These are phyloP conservation scores for Monilinia polystroma DNA, from an alignment of 2,329 filamentous ascomycete species.

Conservation along the genomic window DNA sequence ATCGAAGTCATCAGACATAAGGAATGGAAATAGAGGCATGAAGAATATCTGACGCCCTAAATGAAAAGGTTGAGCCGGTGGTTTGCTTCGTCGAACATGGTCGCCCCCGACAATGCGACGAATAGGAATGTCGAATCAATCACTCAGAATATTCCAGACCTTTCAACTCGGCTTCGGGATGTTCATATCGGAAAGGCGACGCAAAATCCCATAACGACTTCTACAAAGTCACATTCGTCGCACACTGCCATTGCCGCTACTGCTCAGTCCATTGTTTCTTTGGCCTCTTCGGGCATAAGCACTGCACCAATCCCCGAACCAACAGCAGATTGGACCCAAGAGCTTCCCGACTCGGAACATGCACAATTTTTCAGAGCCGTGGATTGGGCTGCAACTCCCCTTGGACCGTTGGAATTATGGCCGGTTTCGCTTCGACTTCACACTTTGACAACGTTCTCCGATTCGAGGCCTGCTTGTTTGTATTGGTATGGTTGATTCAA, in stretches of 20 bases:
- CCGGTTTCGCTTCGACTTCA: conserved; percentile 30
- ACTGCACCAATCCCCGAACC: conserved; percentile 1
- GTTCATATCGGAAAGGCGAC: background rate
- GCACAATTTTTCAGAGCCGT: conserved; percentile 30
- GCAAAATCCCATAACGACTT: background rate
- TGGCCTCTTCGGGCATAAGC: background rate
- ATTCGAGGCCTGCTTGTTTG: conserved; percentile 31
- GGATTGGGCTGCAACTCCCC: conserved; percentile 31
- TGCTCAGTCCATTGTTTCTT: background rate
- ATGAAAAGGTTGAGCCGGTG: background rate
- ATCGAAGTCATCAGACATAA: background rate
- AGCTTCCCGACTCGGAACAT: conserved; percentile 32
- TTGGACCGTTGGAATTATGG: conserved; percentile 33
- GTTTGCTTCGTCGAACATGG: conserved; percentile 5
- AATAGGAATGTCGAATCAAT: background rate
- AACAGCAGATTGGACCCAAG: conserved; percentile 27
- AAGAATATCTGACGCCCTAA: background rate
- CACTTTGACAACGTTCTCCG: conserved; percentile 31
- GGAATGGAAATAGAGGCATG: background rate
- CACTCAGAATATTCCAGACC: background rate
- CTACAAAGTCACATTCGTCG: background rate
- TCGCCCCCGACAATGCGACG: background rate
- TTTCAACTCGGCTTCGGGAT: background rate
- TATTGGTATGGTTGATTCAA: conserved; percentile 33
- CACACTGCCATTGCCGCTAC: background rate